Base-by-base conservation (phyloP, 805 yeast species). In the Nakazawaea siamensis region DNA sequence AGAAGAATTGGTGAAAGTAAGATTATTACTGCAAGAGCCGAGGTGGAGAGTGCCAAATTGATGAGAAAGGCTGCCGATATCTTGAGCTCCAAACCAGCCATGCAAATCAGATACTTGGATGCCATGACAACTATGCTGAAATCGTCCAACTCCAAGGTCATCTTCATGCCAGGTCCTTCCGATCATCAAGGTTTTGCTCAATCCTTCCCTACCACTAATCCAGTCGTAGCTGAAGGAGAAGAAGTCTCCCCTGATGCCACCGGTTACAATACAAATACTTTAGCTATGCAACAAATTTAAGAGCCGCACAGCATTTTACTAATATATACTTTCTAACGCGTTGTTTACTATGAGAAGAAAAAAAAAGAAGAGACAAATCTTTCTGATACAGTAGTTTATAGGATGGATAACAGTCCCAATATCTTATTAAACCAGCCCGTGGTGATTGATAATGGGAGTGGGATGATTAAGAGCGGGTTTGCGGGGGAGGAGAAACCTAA, bases 401-500 rank as follows among this genome's bases (percentile, higher is more conserved):
- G n/a, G 8, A 35, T 35, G 38, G 38, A 35, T 14, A 28, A 35
- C 23, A 18, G 31, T 15, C 16, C 31, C 4, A 24, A 12, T 14
- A 40, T 42, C 13, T 55, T 75, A 16, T 64, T 71, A 37, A 80
- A 80, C 48, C 90, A 81, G 53, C 87, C 88, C 3, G 63, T 81
- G 23, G 86, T 81, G 24, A 58, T 81, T n/a, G 90, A 81, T 52
- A 79, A 77, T 57, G 96, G 97, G 6, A 80, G 95, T 3, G 94
- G 95, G 1, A 68, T 70, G 25, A 63, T 88, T 36, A 82, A 86
- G 51, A 84, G 94, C 1, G 97, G 97, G 1, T 84, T 88, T 55
- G 94, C 96, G 1, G 96, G 97, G 16, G 94, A 83, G 45, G 92
- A 85, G 33, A 70, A 64, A 44, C 97, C 97, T 3, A 70, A 74